These are phyloP conservation scores for Colletotrichum orbiculare DNA, from an alignment of 2,329 filamentous ascomycete genomes.

Conservation along the genomic window DNA sequence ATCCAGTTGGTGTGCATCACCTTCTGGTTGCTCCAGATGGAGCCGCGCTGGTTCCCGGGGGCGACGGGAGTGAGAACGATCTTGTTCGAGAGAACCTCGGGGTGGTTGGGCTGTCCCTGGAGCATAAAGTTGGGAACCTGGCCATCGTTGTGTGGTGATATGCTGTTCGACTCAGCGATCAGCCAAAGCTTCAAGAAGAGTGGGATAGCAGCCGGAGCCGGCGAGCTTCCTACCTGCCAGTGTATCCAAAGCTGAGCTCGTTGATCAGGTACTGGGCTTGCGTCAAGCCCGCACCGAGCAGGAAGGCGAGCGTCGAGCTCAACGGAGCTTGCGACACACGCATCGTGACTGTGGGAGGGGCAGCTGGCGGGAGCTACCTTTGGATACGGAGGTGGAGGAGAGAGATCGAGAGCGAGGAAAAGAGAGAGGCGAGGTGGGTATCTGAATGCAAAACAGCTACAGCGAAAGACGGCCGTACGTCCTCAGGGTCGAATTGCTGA, in stretches of 20 bases:
- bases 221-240: conserved; percentile 63
- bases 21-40: conserved; percentile 79
- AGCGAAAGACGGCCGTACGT: conserved; percentile 32
- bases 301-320: conserved; percentile 50
- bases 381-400: neutral
- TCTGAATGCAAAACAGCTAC: conserved; percentile 13
- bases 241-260: conserved; percentile 82
- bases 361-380: conserved; percentile 21
- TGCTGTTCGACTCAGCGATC: conserved; percentile 22
- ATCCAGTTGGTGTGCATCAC: conserved; percentile 78
- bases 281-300: conserved; percentile 60
- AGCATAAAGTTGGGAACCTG: conserved; percentile 65
- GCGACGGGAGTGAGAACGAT: conserved; percentile 90
- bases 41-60: conserved; percentile 86
- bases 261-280: conserved; percentile 76
- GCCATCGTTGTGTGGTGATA: conserved; percentile 35
- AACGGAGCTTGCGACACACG: conserved; percentile 45
- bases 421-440: conserved; percentile 8
- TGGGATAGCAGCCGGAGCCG: neutral
- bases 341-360: conserved; percentile 50
- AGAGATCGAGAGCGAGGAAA: neutral
- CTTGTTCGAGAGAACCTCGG: conserved; percentile 85
- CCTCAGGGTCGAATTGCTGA: conserved; percentile 31
- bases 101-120: conserved; percentile 65
- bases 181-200: conserved; percentile 1